Evolutionary conservation across 306 rosid genomes (phyloP), one percentile per base, ranked within the genome.

Genomic region (Fragaria vesca): DNA sequence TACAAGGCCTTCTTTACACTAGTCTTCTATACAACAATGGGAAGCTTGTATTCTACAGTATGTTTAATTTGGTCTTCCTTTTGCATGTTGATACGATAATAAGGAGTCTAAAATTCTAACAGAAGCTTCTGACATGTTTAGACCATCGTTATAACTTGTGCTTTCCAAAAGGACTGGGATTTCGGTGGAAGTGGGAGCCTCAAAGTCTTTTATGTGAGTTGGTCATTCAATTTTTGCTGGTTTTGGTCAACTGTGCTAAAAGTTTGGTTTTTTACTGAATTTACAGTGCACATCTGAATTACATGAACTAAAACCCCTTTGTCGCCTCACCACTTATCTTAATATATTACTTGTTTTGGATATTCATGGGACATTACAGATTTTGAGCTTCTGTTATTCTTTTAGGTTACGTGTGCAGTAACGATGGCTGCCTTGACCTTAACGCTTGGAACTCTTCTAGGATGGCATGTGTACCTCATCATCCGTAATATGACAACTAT

Each of bases 381-480:
- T 71, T 77, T 16, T 28, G 43, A 74, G 36, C 8, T 32, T 43
- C 51, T 26, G 34, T 63, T 16, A 30, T 83, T 72, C 32, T 67
- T 67, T 71, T 30, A 94, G 98, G 87, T 90, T 80, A n/a, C 76
- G 40, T 89, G 82, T 71, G 98, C 90, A 75, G 36, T 36, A 16
- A 70, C 79, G 84, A 71, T 85, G 85, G 32, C 83, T 52, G 78
- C 74, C 62, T 83, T 91, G 94, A 88, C 89, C 73, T 30, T 71
- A 61, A 90, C 85, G 42, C 90, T 94, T 45, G 87, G 85, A 63
- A 88, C 91, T 76, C 94, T 94, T 69, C 77, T 81, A 72, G 93
- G 89, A 73, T 94, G 98, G 98, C 96, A 91, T 86, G 66, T 88
- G 84, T 94, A 91, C 88, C 97, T 94, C 71, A 78, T 84, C 72